Base-by-base conservation (phyloP, 441 rosid genomes). In the Erodium texanum region DNA sequence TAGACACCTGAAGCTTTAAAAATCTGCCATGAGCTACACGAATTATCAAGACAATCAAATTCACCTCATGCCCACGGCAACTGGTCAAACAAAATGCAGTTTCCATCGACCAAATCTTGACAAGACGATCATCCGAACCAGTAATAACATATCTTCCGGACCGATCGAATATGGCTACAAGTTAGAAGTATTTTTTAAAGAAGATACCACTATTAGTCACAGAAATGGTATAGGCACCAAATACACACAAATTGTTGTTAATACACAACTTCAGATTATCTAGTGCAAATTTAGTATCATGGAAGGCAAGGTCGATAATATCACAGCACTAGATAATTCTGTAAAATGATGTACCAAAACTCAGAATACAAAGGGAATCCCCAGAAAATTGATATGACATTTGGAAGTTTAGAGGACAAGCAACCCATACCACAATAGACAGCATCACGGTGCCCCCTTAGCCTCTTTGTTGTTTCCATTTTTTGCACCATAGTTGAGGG, bases 71-170 rank as follows among this genome's bases (percentile, higher is more conserved):
- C 65, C 99, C 99, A 71, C 98, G 97, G 75, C 99, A 96, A 83
- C 97, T 90, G 71, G 98, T 95, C 83, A 96, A 82, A 82, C 98
- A 96, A 82, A 90, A 89, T 71, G 99, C 99, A 81, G 97, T 89
- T 73, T 96, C 99, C 99, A 93, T 90, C 34, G 99, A 93, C 99
- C 99, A 96, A 71, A 96, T 83, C 84, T 96, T 96, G 69, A 96
- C 99, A 75, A 96, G 97, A 66, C 99, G 98, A 66, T 96, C 98
- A 77, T 96, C 99, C 62, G 99, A 90, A 71, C 99, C 99, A 64
- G 99, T 93, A 75, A 96, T 82, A 63, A 89, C 99, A 77, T 89
- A 89, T 81, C 99, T 96, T 75, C 98, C 99, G 1, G 82, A 88
- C 59, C 97, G 96, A 81, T 96, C 98, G 76, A 90, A 88, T 76